phyloP scores from a whole-genome alignment of 2,329 filamentous ascomycete species.

The Diaporthe australafricana region DNA sequence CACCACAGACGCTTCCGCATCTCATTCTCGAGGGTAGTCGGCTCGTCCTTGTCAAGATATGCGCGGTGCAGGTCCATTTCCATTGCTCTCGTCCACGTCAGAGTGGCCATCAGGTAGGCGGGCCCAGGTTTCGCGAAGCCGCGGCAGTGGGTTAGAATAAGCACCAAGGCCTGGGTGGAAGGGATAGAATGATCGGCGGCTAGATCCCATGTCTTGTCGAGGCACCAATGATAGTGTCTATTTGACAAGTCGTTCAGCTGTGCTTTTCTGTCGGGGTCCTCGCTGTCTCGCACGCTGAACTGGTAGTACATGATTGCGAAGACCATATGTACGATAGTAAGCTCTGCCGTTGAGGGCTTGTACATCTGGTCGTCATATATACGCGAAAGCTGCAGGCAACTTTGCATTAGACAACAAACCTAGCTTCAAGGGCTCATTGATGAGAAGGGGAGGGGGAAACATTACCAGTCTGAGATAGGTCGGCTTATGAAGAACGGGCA shows the following conservation, averaged over 20 bases:
- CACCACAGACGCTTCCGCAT: slow-evolving; percentile 85
- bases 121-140: slow-evolving; percentile 84
- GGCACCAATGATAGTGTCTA: slow-evolving; percentile 81
- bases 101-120: slow-evolving; percentile 74
- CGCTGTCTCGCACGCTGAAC: slow-evolving; percentile 76
- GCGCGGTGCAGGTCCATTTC: slow-evolving; percentile 82
- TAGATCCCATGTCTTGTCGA: slow-evolving; percentile 77
- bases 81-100: slow-evolving; percentile 75
- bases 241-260: slow-evolving; percentile 75
- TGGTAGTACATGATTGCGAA: slow-evolving; percentile 84
- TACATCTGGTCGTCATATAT: slow-evolving; percentile 79
- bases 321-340: slow-evolving; percentile 81
- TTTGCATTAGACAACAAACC: slow-evolving; percentile 32
- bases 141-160: slow-evolving; percentile 79
- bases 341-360: slow-evolving; percentile 71
- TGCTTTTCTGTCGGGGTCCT: slow-evolving; percentile 63
- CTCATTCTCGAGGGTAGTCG: slow-evolving; percentile 74
- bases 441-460: slow-evolving; percentile 29
- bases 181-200: slow-evolving; percentile 70
- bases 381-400: slow-evolving; percentile 61
- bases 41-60: slow-evolving; percentile 61
- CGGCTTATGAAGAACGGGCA: slow-evolving; percentile 82
- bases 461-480: slow-evolving; percentile 76
- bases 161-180: slow-evolving; percentile 77
- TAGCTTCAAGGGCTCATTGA: slow-evolving; percentile 13